Evolutionary conservation across 2,329 filamentous ascomycete genomes (phyloP), one percentile per base, ranked within the genome.

Genomic region (Exserohilum turcica): DNA sequence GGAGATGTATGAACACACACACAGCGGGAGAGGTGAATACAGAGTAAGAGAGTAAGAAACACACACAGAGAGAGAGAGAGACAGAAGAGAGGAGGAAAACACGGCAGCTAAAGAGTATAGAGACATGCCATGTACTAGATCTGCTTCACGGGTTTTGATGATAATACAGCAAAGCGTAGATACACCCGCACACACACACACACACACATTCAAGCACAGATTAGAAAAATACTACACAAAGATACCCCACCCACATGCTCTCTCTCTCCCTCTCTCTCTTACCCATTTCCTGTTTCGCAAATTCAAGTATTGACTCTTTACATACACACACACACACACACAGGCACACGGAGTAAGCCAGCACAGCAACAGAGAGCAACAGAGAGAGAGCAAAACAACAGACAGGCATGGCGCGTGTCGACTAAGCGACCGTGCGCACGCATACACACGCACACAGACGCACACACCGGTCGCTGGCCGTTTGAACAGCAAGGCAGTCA

Each of bases 401-500:
- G 21, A 24, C 21, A 24, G 21, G 21, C 21, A 24, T 24, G 21
- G 21, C 21, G 21, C 21, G 21, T 24, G 7, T 24, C 21, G 21
- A 24, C 21, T 24, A 24, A 7, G 21, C 21, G 38, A 12, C n/a
- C 21, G 24, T 28, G 38, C 38, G 16, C 13, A 12, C 8, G 12
- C 32, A n/a, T 24, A 28, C 21, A 39, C 37, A 40, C 37, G 24
- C 19, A 40, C 24, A 40, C 6, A 29, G 8, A 18, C 38, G 16
- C 21, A 16, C 21, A 16, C 36, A 18, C 32, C 37, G 19, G 29
- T 24, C 37, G 47, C 43, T 29, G 49, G 49, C 40, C 49, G 49
- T n/a, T n/a, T n/a, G n/a, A n/a, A n/a, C n/a, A n/a, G n/a, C 59
- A 66, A 27, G 64, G 48, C 19, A 66, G n/a, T 59, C 21, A 57